Base-by-base conservation (phyloP, 1,284 basidiomycete genomes). In the Ceratobasidium theobromae region DNA sequence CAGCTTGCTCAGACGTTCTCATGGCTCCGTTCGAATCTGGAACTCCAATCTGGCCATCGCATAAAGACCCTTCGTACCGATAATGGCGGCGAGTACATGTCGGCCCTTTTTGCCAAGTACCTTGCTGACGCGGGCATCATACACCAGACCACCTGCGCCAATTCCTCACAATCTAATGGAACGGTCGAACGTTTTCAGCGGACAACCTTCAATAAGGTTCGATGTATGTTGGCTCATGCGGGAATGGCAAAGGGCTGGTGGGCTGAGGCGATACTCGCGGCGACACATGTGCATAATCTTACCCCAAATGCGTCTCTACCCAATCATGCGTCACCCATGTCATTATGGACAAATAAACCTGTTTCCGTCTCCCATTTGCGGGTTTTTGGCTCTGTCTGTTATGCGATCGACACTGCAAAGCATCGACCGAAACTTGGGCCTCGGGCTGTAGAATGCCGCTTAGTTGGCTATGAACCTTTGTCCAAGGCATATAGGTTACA, bases 11-110 rank as follows among this genome's bases (percentile, higher is more conserved):
- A 21, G 0, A n/a, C 27, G 4, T 71, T 73, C 65, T 55, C 53
- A 25, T 4, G 21, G 16, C 72, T 69, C 52, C 27, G 67, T 18
- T 53, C 53, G 0, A 23, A 21, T 2, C 45, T 67, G 3, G 71
- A 72, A 40, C 60, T 51, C 25, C 52, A 60, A n/a, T 66, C 66
- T n/a, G 54, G 58, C 9, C 18, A n/a, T 8, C 40, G 28, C 18
- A 58, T 71, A 21, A 49, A 69, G 23, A 32, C 38, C 1, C n/a
- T 72, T 0, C 66, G 71, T 1, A 68, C 70, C 9, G 69, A 74
- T 64, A 65, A 68, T 21, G 72, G 73, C 27, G 67, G 69, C 27
- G 70, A 73, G 69, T 71, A 69, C 53, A 9, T n/a, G 23, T 57
- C 54, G 4, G 11, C 18, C 23, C 23, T 3, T 3, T 9, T 25